Conservation (phyloP, 2,329 filamentous ascomycete genomes). For the Trichoderma sp. region DNA sequence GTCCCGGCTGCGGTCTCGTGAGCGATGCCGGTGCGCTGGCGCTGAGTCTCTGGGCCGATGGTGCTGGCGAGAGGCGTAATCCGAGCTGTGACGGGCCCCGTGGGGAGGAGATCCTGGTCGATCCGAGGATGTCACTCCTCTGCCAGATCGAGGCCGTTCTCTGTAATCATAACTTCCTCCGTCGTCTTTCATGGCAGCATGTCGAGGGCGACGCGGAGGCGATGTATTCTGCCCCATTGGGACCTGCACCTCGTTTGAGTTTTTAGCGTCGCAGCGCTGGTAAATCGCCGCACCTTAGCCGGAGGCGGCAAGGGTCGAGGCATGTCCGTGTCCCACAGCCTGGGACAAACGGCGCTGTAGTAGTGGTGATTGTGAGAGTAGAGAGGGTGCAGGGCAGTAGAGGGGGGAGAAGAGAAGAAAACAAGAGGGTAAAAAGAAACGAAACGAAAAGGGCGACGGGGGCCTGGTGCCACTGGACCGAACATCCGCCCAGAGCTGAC, state of each 20-base stretch:
- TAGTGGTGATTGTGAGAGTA: background rate
- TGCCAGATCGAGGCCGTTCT: slow-evolving; percentile 37
- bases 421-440: background rate
- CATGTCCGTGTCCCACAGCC: slow-evolving; percentile 13
- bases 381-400: background rate
- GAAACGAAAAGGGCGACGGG: background rate
- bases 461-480: background rate
- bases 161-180: slow-evolving; percentile 37
- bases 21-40: slow-evolving; percentile 36
- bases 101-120: slow-evolving; percentile 34
- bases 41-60: slow-evolving; percentile 34
- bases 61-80: slow-evolving; percentile 32
- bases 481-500: background rate
- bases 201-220: slow-evolving; percentile 35
- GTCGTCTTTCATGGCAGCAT: slow-evolving; percentile 43
- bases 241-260: slow-evolving; percentile 34
- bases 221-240: slow-evolving; percentile 32
- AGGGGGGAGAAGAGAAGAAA: background rate
- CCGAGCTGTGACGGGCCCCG: slow-evolving; percentile 31
- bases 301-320: slow-evolving; percentile 28
- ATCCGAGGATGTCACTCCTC: slow-evolving; percentile 33
- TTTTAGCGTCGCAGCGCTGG: slow-evolving; percentile 37
- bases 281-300: slow-evolving; percentile 42
- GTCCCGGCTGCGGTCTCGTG: slow-evolving; percentile 39
- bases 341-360: background rate